Percentiles rank a stretch among this genome's conserved stretches.
phyloP scores from a whole-genome alignment of 495 filamentous ascomycete genomes.

The Tuber microsphaerosporum region DNA sequence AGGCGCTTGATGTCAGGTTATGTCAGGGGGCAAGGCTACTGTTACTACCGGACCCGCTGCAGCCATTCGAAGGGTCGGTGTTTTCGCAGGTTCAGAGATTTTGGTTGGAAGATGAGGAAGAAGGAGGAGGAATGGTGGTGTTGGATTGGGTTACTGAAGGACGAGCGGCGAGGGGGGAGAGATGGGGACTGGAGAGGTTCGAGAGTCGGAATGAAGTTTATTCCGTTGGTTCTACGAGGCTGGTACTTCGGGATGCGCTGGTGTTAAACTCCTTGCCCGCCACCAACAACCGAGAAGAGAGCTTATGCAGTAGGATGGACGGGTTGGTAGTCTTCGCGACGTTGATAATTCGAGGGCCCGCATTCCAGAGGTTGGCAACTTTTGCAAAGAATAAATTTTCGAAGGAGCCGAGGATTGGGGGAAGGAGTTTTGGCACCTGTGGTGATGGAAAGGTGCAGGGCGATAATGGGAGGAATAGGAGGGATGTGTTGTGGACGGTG shows the following conservation, averaged over 20 bases:
- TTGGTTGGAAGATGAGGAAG: conserved; percentile 49
- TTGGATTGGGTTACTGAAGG: conserved; percentile 91
- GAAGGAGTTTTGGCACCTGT: conserved; percentile 42
- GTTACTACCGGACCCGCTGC: conserved; percentile 88
- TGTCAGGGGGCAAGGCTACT: conserved; percentile 61
- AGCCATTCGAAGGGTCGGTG: conserved; percentile 71
- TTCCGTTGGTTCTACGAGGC: conserved; percentile 46
- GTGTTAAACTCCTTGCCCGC: conserved; percentile 47
- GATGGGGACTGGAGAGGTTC: conserved; percentile 75
- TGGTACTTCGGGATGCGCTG: conserved; percentile 75
- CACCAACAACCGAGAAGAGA: conserved; percentile 30
- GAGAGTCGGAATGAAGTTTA: conserved; percentile 78
- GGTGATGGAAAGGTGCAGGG: conserved; percentile 42
- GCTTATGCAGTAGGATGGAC: conserved; percentile 56
- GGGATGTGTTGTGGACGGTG: conserved; percentile 74
- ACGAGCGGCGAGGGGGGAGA: conserved; percentile 76
- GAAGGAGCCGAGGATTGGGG: conserved; percentile 71
- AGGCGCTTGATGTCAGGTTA: conserved; percentile 60
- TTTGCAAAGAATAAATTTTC: conserved; percentile 72
- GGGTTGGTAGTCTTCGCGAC: conserved; percentile 68
- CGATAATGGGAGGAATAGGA: conserved; percentile 50
- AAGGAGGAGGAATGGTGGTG: conserved; percentile 56
- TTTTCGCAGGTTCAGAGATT: conserved; percentile 81
- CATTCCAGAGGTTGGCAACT: conserved; percentile 56
- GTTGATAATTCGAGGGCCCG: conserved; percentile 67